These are phyloP conservation scores for Irineochytrium annulatum DNA, from an alignment of 192 early-diverging fungal genomes.

Conservation along the genomic window DNA sequence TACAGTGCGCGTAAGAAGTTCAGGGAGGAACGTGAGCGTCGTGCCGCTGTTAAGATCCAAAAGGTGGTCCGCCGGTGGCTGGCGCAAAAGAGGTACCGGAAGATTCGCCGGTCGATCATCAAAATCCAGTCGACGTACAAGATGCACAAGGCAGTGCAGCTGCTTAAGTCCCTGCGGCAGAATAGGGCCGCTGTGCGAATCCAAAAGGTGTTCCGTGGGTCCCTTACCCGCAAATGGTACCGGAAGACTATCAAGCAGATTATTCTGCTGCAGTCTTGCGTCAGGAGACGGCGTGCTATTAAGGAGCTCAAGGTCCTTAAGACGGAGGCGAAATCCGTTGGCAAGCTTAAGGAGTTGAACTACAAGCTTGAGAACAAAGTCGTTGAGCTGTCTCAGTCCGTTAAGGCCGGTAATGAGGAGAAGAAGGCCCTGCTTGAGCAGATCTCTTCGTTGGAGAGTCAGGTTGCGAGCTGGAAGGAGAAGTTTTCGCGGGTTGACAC, in stretches of 20 bases:
- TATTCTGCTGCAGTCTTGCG: slow-evolving; percentile 74
- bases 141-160: slow-evolving; percentile 47
- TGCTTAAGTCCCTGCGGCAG: slow-evolving; percentile 52
- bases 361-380: slow-evolving; percentile 91
- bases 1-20: slow-evolving; percentile 61
- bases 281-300: slow-evolving; percentile 70
- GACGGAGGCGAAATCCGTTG: slow-evolving; percentile 80
- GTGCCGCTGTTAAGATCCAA: slow-evolving; percentile 72
- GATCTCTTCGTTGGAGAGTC: slow-evolving; percentile 57
- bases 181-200: slow-evolving; percentile 68
- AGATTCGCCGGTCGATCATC: slow-evolving; percentile 29
- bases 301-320: slow-evolving; percentile 66
- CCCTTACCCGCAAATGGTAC: slow-evolving; percentile 58
- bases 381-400: slow-evolving; percentile 76
- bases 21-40: slow-evolving; percentile 47
- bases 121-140: slow-evolving; percentile 41
- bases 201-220: slow-evolving; percentile 70
- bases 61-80: slow-evolving; percentile 60
- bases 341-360: slow-evolving; percentile 84
- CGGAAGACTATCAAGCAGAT: slow-evolving; percentile 52
- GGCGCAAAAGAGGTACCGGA: slow-evolving; percentile 33
- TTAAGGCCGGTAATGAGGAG: slow-evolving; percentile 64
- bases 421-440: slow-evolving; percentile 54
- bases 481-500: slow-evolving; percentile 57
- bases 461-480: slow-evolving; percentile 67